phyloP scores from a whole-genome alignment of 495 filamentous ascomycete genomes.

The Annulohypoxylon moriforme region DNA sequence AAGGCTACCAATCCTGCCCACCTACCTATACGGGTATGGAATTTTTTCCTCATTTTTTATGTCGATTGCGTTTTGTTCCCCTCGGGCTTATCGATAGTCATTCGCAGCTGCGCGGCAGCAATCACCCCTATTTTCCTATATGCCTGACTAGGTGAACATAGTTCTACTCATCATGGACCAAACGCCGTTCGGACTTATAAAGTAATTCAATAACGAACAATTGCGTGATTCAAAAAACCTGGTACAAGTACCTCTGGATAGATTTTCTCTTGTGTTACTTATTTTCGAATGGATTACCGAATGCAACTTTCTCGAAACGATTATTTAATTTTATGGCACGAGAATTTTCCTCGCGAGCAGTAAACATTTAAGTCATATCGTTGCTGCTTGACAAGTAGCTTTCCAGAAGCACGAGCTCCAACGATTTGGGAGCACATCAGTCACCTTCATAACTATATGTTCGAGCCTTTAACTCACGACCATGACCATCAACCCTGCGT shows the following conservation, averaged over 20 bases:
- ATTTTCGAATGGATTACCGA: background rate
- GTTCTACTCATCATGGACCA: background rate
- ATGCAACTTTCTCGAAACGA: too few relatives aligned
- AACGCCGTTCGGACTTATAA: background rate
- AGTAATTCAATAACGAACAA: background rate
- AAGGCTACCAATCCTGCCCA: background rate
- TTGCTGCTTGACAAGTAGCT: too few relatives aligned
- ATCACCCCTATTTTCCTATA: background rate
- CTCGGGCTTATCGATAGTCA: background rate
- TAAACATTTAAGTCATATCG: too few relatives aligned
- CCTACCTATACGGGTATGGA: background rate
- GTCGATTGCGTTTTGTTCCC: background rate
- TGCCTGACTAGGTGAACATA: background rate
- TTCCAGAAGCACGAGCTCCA: too few relatives aligned
- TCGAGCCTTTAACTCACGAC: too few relatives aligned
- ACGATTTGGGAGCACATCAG: too few relatives aligned
- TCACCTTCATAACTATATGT: too few relatives aligned
- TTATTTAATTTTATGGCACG: too few relatives aligned
- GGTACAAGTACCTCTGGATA: background rate
- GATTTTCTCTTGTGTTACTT: background rate
- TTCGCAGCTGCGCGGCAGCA: background rate
- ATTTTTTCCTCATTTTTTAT: background rate
- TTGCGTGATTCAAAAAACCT: background rate
- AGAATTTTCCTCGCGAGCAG: too few relatives aligned
- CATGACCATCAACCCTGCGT: background rate